Evolutionary conservation across 768 basidiomycete species (phyloP), one percentile per base, ranked within the genome.

Genomic region (Russula griseocarnosa): DNA sequence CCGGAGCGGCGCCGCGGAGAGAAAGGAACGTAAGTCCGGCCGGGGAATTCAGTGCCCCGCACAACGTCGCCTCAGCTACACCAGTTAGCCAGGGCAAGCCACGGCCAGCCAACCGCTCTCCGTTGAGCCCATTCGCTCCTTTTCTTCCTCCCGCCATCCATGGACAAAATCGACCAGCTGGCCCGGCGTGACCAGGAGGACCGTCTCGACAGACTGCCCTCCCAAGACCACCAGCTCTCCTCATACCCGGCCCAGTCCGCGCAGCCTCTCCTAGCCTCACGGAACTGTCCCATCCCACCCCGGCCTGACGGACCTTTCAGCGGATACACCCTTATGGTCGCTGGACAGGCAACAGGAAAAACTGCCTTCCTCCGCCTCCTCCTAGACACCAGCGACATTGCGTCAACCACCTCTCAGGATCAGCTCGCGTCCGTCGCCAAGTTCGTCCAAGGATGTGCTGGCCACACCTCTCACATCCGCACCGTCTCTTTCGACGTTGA

Each of bases 341-440:
- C 90, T 62, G 90, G 90, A 57, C 85, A 83, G 73, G 80, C 86
- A 76, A 86, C 87, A 76, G 88, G 89, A 76, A 94, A 94, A 82
- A 91, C 90, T 26, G 87, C 89, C 65, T 89, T 94, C 72, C 86
- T 92, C 72, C 85, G 90, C 62, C 87, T 92, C 71, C 81, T 94
- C 68, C 83, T 92, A 74, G 90, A 92, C 79, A 90, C 92, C 67
- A 82, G 82, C 78, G 78, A 82, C 72, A 79, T 92, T 71, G 82
- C 88, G 16, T 76, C 81, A 46, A 73, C 78, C 24, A 82, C 84
- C 59, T 79, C 83, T 54, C 86, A 84, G 71, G 89, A 90, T 71
- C 90, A 93, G 79, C 84, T 90, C 68, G 82, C 83, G 58, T 85
- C 85, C 71, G 85, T 90, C 73, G 90, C 90, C 68, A 88, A 86